These are phyloP conservation scores for Tremellales sp. DNA, from an alignment of 1,284 basidiomycete genomes.

Conservation along the genomic window DNA sequence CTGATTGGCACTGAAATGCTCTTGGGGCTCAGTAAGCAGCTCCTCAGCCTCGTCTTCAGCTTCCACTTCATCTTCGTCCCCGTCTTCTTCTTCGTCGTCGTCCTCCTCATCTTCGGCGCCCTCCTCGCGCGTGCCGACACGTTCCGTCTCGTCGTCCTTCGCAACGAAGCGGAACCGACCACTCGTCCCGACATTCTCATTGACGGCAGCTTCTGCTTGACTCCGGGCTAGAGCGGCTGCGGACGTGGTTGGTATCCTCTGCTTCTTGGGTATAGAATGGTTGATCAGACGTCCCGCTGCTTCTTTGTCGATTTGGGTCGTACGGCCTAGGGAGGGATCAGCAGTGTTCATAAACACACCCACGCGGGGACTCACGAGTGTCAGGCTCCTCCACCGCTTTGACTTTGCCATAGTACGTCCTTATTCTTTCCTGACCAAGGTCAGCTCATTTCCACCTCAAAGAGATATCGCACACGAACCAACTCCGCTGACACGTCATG, in stretches of 20 bases:
- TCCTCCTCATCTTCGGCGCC: slow-evolving; percentile 6
- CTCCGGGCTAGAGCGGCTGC: slow-evolving; percentile 11
- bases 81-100: slow-evolving; percentile 5
- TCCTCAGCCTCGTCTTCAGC: slow-evolving; percentile 11
- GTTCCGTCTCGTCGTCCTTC: slow-evolving; percentile 11
- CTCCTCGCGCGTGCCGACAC: neutral
- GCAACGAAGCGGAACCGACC: slow-evolving; percentile 30
- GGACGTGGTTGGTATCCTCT: slow-evolving; percentile 15
- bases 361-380: slow-evolving; percentile 19
- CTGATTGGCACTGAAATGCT: slow-evolving; percentile 10
- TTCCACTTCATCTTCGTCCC: slow-evolving; percentile 4
- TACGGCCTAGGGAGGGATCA: slow-evolving; percentile 2
- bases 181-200: slow-evolving; percentile 14
- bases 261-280: slow-evolving; percentile 21
- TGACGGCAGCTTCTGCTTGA: slow-evolving; percentile 12
- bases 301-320: slow-evolving; percentile 24
- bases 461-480: slow-evolving; percentile 21
- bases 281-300: slow-evolving; percentile 40
- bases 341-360: neutral
- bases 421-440: slow-evolving; percentile 30
- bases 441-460: no score
- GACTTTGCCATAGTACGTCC: slow-evolving; percentile 43
- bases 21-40: slow-evolving; percentile 15
- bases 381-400: slow-evolving; percentile 31
- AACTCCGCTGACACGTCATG: slow-evolving; percentile 43